A percentile compares a stretch with the other conserved stretches of the same genome.
Evolutionary conservation across 768 basidiomycete species (phyloP).

Genomic region (Tubosaeta sp.): DNA sequence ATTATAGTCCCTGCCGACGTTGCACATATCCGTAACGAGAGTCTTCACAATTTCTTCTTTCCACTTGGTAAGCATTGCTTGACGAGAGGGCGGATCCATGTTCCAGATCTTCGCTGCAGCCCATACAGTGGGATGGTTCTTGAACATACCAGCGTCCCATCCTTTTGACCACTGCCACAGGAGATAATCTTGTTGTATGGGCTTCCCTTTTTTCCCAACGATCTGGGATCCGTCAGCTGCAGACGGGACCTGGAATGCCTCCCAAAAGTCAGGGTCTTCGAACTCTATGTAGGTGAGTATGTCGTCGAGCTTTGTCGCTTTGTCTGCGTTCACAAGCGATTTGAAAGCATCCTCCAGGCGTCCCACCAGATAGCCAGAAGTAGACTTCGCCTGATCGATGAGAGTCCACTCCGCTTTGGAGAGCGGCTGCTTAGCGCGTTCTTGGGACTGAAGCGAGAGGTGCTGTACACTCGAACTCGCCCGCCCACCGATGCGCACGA

Average conservation of each 20-base stretch:
- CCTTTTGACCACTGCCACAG: slow-evolving; percentile 46
- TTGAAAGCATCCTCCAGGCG: slow-evolving; percentile 33
- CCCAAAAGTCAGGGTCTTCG: slow-evolving; percentile 40
- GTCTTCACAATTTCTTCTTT: slow-evolving; percentile 32
- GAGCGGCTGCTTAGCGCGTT: slow-evolving; percentile 15
- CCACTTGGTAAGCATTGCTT: slow-evolving; percentile 33
- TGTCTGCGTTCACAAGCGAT: slow-evolving; percentile 18
- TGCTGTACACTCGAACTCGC: slow-evolving; percentile 45
- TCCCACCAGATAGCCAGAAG: slow-evolving; percentile 5
- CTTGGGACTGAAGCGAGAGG: slow-evolving; percentile 44
- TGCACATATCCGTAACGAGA: slow-evolving; percentile 32
- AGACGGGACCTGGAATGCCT: slow-evolving; percentile 43
- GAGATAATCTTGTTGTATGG: slow-evolving; percentile 38
- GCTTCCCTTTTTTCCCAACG: slow-evolving; percentile 39
- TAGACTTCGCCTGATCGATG: slow-evolving; percentile 38
- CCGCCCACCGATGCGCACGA: slow-evolving; percentile 61
- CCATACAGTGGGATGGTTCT: slow-evolving; percentile 18
- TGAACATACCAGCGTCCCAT: slow-evolving; percentile 41
- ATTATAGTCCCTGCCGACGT: slow-evolving; percentile 39
- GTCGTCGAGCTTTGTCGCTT: slow-evolving; percentile 18
- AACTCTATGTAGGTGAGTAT: slow-evolving; percentile 51
- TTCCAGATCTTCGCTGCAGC: slow-evolving; percentile 34
- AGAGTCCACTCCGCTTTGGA: slow-evolving; percentile 36
- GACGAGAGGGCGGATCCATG: slow-evolving; percentile 31
- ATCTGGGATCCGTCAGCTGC: slow-evolving; percentile 39